Percentiles rank a stretch among this genome's conserved stretches.
Conservation (phyloP, 2,329 filamentous ascomycete genomes). For the Scytalidium lignicola region DNA sequence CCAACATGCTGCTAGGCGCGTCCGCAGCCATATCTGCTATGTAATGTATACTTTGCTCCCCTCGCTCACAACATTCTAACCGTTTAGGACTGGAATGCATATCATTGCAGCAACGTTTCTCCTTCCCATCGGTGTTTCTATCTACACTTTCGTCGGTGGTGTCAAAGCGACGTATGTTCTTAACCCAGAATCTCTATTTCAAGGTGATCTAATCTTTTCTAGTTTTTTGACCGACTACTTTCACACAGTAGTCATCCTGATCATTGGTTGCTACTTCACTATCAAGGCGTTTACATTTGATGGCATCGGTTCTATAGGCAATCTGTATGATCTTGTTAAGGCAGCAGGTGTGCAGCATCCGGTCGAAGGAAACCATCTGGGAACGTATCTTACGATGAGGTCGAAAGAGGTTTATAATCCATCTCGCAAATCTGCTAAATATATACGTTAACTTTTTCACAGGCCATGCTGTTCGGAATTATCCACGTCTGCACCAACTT, state of each 20-base stretch:
- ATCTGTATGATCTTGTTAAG: constrained; percentile 45
- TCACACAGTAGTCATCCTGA: constrained; percentile 49
- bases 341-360: constrained; percentile 39
- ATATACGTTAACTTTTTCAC: neutral
- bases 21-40: constrained; percentile 36
- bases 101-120: constrained; percentile 45
- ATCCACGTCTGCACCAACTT: constrained; percentile 45
- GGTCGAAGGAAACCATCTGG: constrained; percentile 46
- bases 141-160: constrained; percentile 35
- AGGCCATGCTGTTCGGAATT: constrained; percentile 46
- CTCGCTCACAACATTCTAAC: too few species aligned
- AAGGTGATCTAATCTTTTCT: neutral
- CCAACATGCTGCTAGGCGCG: constrained; percentile 47
- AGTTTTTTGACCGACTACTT: constrained; percentile 43
- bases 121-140: constrained; percentile 32
- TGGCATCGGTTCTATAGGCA: constrained; percentile 41
- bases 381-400: constrained; percentile 51
- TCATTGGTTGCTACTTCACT: constrained; percentile 45
- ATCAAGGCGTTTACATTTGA: constrained; percentile 40
- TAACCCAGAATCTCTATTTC: neutral
- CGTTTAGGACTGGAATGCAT: constrained; percentile 41
- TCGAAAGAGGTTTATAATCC: constrained; percentile 36
- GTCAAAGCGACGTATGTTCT: constrained; percentile 32
- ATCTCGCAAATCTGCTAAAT: constrained; percentile 1
- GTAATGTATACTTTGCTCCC: constrained; percentile 13